Base-by-base conservation (phyloP, 169 alveolate species). In the Hammondia hammondi region DNA sequence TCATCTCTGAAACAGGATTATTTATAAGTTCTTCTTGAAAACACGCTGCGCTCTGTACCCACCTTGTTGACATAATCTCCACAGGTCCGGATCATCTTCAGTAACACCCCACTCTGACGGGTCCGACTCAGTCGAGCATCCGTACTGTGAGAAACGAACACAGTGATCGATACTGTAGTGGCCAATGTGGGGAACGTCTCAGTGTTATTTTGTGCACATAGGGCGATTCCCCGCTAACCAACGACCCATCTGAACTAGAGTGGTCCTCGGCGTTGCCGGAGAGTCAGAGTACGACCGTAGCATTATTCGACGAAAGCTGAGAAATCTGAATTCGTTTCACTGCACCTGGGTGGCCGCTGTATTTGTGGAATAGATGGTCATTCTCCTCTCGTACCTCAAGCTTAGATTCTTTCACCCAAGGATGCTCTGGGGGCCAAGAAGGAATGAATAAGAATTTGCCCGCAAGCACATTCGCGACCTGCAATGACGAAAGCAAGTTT, bases 51-150 rank as follows among this genome's bases (percentile, higher is more conserved):
- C 77, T 29, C 77, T 67, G 77, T 4, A 52, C 77, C 77, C 39
- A 82, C 90, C 90, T 82, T 82, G 90, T 35, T 82, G 71, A 43
- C 90, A 82, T 43, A 82, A 70, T 29, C 35, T 35, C 37, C 43
- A 35, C 90, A 82, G 29, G 61, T 39, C 39, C 14, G 90, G 90
- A n/a, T 82, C 90, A n/a, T 82, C 90, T 35, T 14, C 45, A 10
- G 90, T 43, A n/a, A 82, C 70, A 6, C 90, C 90, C 72, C 57
- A 82, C 52, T 82, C 90, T 21, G 90, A 67, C 7, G 90, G 90
- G 90, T 82, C 90, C 35, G 90, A 39, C 32, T 27, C 43, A 6
- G 70, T 82, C 3, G 90, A 82, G 35, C 90, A 82, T 27, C 90
- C 90, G 70, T 29, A 82, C 90, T 82, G 85, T 37, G 27, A 73